Evolutionary conservation across 1,284 basidiomycete genomes (phyloP), one percentile per base, ranked within the genome.

Genomic region (Microbotryum saponariae): DNA sequence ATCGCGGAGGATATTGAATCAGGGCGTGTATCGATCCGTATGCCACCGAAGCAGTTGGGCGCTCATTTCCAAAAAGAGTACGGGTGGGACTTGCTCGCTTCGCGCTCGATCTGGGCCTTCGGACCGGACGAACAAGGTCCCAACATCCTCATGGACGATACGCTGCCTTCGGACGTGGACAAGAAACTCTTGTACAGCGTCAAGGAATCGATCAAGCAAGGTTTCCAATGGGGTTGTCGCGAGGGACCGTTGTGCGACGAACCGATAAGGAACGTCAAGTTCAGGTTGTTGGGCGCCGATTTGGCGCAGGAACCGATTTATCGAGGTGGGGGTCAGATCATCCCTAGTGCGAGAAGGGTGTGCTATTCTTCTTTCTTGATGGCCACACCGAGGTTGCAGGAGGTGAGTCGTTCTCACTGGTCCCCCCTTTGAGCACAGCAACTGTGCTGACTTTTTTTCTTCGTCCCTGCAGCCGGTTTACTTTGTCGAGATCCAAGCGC

Each of bases 351-450:
- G 7, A 86, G 96, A 65, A 85, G 96, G 51, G 96, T 97, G 56
- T 97, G 93, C 79, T 98, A 99, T 75, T 97, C 94, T n/a, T 94
- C 92, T 18, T 94, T 97, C 82, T 79, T 99, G 64, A 91, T 98
- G 84, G 76, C 76, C 18, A 75, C 76, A 31, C 76, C 75, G 12
- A 70, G 76, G 20, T 66, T 79, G 42, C 77, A 69, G 54, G 67
- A 69, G 54, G 66, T 65, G 25, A 9, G 60, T 21, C 14, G n/a
- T 3, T 31, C 6, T 31, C 31, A 31, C 31, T 31, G 31, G 12
- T 16, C 31, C 18, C 10, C 25, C 18, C n/a, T 45, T 25, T 20
- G 7, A 27, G 47, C 20, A 9, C 9, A 7, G 20, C 47, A 8
- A 31, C n/a, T n/a, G 12, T 5, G 21, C 47, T 48, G 47, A 52